These are phyloP conservation scores for Tylopilus rubrobrunneus DNA, from an alignment of 768 basidiomycete species.

Conservation along the genomic window DNA sequence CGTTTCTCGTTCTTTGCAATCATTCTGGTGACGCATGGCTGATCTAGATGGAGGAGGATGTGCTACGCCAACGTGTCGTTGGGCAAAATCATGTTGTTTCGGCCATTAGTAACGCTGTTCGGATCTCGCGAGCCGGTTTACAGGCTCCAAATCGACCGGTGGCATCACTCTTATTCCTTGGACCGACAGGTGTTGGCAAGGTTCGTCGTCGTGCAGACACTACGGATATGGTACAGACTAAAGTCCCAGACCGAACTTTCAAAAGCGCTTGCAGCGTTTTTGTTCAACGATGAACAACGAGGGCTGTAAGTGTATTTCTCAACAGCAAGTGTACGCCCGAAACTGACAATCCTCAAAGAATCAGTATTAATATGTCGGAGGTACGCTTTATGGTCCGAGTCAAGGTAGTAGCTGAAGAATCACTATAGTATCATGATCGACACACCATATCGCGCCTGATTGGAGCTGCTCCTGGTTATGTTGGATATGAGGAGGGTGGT, in stretches of 20 bases:
- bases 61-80: constrained; percentile 68
- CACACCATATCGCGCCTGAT: constrained; percentile 89
- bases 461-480: constrained; percentile 90
- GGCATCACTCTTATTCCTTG: constrained; percentile 89
- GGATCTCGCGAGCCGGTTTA: constrained; percentile 87
- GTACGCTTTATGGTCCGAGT: constrained; percentile 14
- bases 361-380: constrained; percentile 96
- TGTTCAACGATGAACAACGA: constrained; percentile 86
- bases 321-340: neutral
- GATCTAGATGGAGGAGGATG: constrained; percentile 92
- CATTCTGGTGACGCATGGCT: neutral
- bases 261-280: constrained; percentile 82
- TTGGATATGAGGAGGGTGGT: constrained; percentile 74
- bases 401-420: neutral
- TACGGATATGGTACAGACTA: neutral
- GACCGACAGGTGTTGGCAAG: constrained; percentile 87
- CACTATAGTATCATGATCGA: constrained; percentile 76
- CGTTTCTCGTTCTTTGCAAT: neutral
- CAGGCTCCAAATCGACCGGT: constrained; percentile 87
- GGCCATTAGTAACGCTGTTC: constrained; percentile 85
- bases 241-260: constrained; percentile 68
- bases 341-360: constrained; percentile 38
- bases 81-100: constrained; percentile 89
- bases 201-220: constrained; percentile 28
- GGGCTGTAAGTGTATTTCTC: constrained; percentile 54